A percentile compares a stretch with the other conserved stretches of the same genome.
Conservation (phyloP, 345 rosid species). For the Noccaea bulbosa region DNA sequence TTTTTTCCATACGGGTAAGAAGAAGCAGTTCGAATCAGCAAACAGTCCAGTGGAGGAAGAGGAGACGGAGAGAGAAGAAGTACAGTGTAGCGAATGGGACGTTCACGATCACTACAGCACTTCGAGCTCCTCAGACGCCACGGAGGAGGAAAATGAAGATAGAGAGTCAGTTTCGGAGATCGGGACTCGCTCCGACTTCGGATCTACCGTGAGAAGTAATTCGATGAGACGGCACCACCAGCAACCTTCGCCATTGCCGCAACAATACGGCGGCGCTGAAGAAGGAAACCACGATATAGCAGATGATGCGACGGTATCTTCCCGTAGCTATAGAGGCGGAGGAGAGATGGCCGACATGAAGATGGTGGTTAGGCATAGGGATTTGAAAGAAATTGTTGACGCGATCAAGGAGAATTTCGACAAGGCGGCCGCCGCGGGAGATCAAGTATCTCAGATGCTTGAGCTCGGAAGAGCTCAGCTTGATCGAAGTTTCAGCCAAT, state of each 20-base stretch:
- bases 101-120: slow-evolving; percentile 71
- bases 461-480: slow-evolving; percentile 88
- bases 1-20: slow-evolving; percentile 55
- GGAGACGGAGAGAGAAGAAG: slow-evolving; percentile 90
- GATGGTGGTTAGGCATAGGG: slow-evolving; percentile 88
- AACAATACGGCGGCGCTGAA: slow-evolving; percentile 31
- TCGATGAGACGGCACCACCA: slow-evolving; percentile 38
- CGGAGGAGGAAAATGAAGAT: slow-evolving; percentile 51
- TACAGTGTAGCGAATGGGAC: slow-evolving; percentile 96
- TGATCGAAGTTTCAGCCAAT: slow-evolving; percentile 83
- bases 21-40: slow-evolving; percentile 33
- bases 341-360: slow-evolving; percentile 66
- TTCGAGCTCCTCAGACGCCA: slow-evolving; percentile 60
- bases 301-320: slow-evolving; percentile 55
- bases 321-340: slow-evolving; percentile 55
- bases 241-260: slow-evolving; percentile 37
- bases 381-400: slow-evolving; percentile 85
- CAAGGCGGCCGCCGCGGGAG: slow-evolving; percentile 75
- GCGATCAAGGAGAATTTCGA: slow-evolving; percentile 84
- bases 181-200: slow-evolving; percentile 68
- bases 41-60: slow-evolving; percentile 28
- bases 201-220: slow-evolving; percentile 47
- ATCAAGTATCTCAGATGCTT: slow-evolving; percentile 76
- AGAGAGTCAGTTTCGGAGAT: slow-evolving; percentile 69
- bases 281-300: slow-evolving; percentile 48